Base-by-base conservation (phyloP, 2,329 filamentous ascomycete genomes). In the Aurifilum marmelostoma region DNA sequence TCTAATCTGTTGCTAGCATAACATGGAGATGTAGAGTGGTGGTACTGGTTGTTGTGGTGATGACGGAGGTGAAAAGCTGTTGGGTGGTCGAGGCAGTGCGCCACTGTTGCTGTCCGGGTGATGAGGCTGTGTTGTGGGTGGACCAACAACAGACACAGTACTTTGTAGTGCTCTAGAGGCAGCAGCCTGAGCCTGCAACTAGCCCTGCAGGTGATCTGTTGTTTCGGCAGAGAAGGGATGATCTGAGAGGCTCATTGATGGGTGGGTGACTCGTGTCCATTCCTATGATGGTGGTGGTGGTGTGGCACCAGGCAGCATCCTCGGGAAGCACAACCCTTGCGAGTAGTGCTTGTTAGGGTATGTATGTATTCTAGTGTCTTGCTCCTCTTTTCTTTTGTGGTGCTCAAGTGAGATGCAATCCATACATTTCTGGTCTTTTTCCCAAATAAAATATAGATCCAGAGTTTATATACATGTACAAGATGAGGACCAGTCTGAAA, bases 101-200 rank as follows among this genome's bases (percentile, higher is more conserved):
- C n/a, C 39, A 41, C 34, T 34, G 34, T 12, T 14, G 21, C 7
- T 6, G 9, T n/a, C 24, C 27, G n/a, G n/a, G 50, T 54, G 50
- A 27, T 24, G 50, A 54, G 50, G 50, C 50, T 54, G 50, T 6
- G n/a, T 34, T 34, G 34, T 34, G 34, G 34, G 34, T 27, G n/a
- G n/a, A 54, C 12, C 7, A 54, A 54, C 24, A 27, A 14, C 24
- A 47, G 18, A n/a, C 11, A n/a, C n/a, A n/a, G n/a, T n/a, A n/a
- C n/a, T n/a, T n/a, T n/a, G n/a, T 5, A 3, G 18, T 21, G 2
- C 56, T 37, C 56, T 9, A 32, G 29, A 59, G 56, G 56, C 56
- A 37, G 32, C 56, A 59, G 56, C 37, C 16, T 37, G 24, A 58
- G 59, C 37, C 50, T 27, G 32, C 60, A n/a, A 39, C 65, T 69